These are phyloP conservation scores for Ramicandelaber brevisporus DNA, from an alignment of 192 early-diverging fungal species.

Conservation along the genomic window DNA sequence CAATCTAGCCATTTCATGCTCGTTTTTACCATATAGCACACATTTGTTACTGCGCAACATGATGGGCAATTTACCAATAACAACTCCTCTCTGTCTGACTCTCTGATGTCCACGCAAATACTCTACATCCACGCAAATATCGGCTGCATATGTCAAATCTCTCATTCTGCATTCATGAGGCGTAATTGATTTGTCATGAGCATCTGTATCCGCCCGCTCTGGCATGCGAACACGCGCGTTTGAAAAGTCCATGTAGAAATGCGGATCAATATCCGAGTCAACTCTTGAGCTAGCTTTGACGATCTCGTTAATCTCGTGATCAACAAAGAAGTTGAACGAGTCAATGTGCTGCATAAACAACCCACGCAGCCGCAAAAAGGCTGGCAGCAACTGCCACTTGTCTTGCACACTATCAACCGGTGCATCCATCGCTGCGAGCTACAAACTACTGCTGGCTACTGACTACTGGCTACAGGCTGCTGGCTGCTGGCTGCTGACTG, in stretches of 20 bases:
- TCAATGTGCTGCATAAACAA: conserved; percentile 97
- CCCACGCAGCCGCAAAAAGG: conserved; percentile 90
- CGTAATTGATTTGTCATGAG: conserved; percentile 44
- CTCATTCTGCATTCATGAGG: conserved; percentile 91
- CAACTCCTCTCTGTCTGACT: conserved; percentile 52
- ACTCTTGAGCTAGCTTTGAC: conserved; percentile 75
- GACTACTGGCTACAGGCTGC: too few relatives aligned
- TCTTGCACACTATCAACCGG: too few relatives aligned
- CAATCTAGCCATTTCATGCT: conserved; percentile 63
- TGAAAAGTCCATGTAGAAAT: conserved; percentile 77
- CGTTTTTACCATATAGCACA: conserved; percentile 44
- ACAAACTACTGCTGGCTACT: too few relatives aligned
- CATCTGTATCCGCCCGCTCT: conserved; percentile 46
- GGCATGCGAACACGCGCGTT: conserved; percentile 70
- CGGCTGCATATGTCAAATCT: conserved; percentile 81
- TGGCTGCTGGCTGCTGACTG: too few relatives aligned
- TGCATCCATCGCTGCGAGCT: too few relatives aligned
- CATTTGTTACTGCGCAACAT: conserved; percentile 82
- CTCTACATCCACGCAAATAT: conserved; percentile 80
- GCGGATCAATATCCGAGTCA: conserved; percentile 75
- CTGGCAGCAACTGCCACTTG: conserved; percentile 94
- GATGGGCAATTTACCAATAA: conserved; percentile 84
- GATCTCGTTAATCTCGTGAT: conserved; percentile 84
- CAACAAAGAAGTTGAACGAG: conserved; percentile 97
- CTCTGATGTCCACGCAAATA: conserved; percentile 63